Evolutionary conservation across 768 basidiomycete genomes (phyloP).

Genomic region (Boletus rubroflammeus): DNA sequence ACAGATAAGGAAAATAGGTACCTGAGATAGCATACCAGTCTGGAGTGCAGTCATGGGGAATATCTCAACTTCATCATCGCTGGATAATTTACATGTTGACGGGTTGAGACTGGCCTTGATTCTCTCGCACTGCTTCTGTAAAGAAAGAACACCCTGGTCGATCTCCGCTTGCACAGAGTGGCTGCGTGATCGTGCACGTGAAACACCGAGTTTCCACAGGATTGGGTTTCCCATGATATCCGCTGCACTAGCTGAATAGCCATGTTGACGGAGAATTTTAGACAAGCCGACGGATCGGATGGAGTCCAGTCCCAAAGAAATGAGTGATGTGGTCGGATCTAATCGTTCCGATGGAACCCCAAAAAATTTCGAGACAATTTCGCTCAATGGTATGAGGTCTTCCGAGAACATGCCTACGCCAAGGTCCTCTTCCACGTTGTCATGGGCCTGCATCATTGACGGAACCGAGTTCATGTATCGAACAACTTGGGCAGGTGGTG

Average conservation of each 20-base stretch:
- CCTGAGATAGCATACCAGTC: conserved; percentile 50
- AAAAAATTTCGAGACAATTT: conserved; percentile 20
- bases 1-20: conserved; percentile 9
- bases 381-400: conserved; percentile 7
- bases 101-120: conserved; percentile 19
- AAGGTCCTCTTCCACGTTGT: background rate
- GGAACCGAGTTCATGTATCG: background rate
- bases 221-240: conserved; percentile 37
- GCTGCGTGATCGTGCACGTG: conserved; percentile 4
- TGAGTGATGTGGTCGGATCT: conserved; percentile 31
- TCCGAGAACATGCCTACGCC: background rate
- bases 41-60: conserved; percentile 45
- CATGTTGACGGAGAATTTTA: conserved; percentile 31
- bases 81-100: conserved; percentile 15
- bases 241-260: conserved; percentile 33
- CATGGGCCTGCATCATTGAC: background rate
- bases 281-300: conserved; percentile 45
- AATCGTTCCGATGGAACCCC: conserved; percentile 12
- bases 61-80: conserved; percentile 32
- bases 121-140: conserved; percentile 10
- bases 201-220: conserved; percentile 10
- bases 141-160: conserved; percentile 11
- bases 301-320: conserved; percentile 47
- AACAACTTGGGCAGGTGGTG: background rate
- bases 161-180: background rate